Evolutionary conservation across 441 rosid genomes (phyloP).

Genomic region (Jatropha multifida): DNA sequence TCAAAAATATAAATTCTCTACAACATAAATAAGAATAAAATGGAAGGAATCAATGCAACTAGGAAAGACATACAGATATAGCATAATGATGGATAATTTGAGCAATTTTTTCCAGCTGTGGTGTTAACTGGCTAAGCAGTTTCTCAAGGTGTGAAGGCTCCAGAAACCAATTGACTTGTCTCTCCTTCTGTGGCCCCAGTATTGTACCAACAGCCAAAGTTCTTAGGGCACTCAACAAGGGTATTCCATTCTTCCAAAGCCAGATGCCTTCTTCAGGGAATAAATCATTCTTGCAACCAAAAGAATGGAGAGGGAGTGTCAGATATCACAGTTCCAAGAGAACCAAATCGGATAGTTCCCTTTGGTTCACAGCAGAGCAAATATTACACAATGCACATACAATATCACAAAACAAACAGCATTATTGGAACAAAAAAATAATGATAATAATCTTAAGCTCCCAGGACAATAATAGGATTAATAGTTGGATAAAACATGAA

Average conservation of each 20-base stretch:
- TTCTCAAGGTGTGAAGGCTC: conserved; percentile 69
- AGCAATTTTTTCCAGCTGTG: conserved; percentile 85
- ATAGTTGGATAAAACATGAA: conserved; percentile 15
- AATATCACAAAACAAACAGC: conserved; percentile 1
- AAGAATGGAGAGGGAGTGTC: conserved; percentile 33
- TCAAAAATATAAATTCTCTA: not conserved
- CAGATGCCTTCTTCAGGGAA: conserved; percentile 91
- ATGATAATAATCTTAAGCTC: not conserved
- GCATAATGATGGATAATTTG: conserved; percentile 90
- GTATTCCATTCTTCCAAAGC: conserved; percentile 96
- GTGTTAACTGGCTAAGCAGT: conserved; percentile 72
- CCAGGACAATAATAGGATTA: not conserved
- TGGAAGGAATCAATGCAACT: conserved; percentile 9
- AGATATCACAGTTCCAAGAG: conserved; percentile 21
- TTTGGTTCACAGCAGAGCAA: conserved; percentile 6
- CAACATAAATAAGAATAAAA: not conserved
- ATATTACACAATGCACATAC: not conserved
- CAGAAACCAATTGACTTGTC: conserved; percentile 86
- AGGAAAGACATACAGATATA: conserved; percentile 71
- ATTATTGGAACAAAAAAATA: not conserved
- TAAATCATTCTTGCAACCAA: conserved; percentile 73
- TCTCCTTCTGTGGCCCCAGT: conserved; percentile 85
- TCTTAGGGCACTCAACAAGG: conserved; percentile 83
- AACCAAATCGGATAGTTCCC: not conserved
- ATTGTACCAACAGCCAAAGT: conserved; percentile 80